Base-by-base conservation (phyloP, 1,284 basidiomycete genomes). In the Chalciporus sp. region DNA sequence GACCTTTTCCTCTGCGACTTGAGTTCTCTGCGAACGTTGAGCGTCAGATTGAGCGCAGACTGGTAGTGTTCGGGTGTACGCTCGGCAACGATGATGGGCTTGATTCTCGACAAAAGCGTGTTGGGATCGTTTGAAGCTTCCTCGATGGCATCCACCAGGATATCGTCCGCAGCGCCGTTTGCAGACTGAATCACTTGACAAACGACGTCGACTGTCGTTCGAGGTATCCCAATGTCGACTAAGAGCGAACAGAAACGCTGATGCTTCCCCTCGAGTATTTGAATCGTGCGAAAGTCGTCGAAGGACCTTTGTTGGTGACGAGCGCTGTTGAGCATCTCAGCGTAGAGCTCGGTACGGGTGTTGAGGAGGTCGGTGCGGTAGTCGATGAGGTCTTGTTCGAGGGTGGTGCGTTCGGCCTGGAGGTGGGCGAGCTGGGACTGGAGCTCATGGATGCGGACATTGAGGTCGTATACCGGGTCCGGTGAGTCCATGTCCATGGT, bases 21-120 rank as follows among this genome's bases (percentile, higher is more conserved):
- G 46, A 77, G 69, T 28, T 79, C 74, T 52, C 72, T 72, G 44
- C 80, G 72, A 37, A 77, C 68, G 52, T 69, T 72, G 52, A 83
- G 68, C 19, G 76, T 77, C 64, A 78, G 63, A 49, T 77, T 70
- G 52, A 83, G 73, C 28, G 80, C 78, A 8, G 80, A 77, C 23
- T 74, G 64, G 61, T 83, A 83, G 47, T 80, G 73, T 28, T 76
- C 76, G 42, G 72, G 68, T 9, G 77, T 75, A 23, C 76, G 75
- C 42, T 72, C 67, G 20, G 74, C 72, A 40, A 70, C 70, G 40
- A 78, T 59, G 12, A 75, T 69, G 43, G 78, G 73, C 19, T 78
- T 71, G 44, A 83, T 72, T 29, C 61, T 71, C 8, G 77, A 73
- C 77, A 81, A 80, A 11, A 74, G 67, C 47, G 75, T 75, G 20